Percentiles rank a stretch among this genome's conserved stretches.
These are phyloP conservation scores for Gonium pectorale DNA, from an alignment of 139 green algal species.

Conservation along the genomic window DNA sequence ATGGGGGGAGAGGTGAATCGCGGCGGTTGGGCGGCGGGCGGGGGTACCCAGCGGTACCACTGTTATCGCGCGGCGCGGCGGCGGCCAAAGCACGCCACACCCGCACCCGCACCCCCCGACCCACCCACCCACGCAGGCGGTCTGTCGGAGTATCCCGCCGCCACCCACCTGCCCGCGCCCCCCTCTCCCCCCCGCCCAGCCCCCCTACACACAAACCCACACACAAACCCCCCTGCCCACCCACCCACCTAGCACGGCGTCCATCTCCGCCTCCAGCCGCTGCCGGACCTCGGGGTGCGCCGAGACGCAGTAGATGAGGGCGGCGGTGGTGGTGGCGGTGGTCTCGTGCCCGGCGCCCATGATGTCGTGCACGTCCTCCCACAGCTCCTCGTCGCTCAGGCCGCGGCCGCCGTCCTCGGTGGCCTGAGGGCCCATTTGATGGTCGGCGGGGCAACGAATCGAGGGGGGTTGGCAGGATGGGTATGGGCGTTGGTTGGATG, in stretches of 20 bases:
- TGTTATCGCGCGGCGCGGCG: too few relatives aligned
- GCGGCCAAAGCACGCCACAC: too few relatives aligned
- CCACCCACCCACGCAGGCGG: too few relatives aligned
- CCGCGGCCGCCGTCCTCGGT: constrained; percentile 62
- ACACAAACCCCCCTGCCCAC: background rate
- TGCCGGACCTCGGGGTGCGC: constrained; percentile 67
- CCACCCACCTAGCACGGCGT: constrained; percentile 59
- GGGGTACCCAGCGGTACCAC: too few relatives aligned
- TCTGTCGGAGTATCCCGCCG: too few relatives aligned
- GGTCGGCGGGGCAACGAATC: too few relatives aligned
- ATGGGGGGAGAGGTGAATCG: too few relatives aligned
- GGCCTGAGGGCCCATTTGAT: too few relatives aligned
- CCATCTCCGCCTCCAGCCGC: constrained; percentile 63
- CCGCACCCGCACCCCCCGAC: background rate
- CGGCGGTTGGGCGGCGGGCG: too few relatives aligned
- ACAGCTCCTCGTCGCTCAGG: constrained; percentile 80
- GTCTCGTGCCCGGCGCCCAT: constrained; percentile 84
- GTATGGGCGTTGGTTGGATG: too few relatives aligned
- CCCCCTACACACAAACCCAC: too few relatives aligned
- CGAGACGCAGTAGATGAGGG: constrained; percentile 69
- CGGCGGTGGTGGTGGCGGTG: constrained; percentile 74
- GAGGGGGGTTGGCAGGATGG: too few relatives aligned
- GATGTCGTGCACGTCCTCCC: constrained; percentile 67
- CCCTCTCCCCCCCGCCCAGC: background rate
- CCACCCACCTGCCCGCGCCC: background rate